Base-by-base conservation (phyloP, 345 rosid species). In the Gossypium herbaceum region DNA sequence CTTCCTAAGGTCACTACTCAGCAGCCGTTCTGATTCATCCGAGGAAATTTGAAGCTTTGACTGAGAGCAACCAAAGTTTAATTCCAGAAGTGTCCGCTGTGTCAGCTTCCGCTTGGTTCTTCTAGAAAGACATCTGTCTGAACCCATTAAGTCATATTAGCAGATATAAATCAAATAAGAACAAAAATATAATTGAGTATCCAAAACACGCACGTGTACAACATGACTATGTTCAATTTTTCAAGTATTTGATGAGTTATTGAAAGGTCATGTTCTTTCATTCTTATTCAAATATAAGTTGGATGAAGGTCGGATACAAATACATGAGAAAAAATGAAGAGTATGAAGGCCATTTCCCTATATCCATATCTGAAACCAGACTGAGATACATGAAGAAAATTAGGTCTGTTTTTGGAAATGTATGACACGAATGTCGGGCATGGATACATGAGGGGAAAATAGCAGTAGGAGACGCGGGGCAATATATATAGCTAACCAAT, bases 61-160 rank as follows among this genome's bases (percentile, higher is more conserved):
- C 9, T 45, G 79, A 15, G 90, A 83, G 79, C 69, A 80, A 75
- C 73, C 79, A 61, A 90, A 83, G 75, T 78, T 84, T 68, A 87
- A 79, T 59, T 94, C 90, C 61, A 88, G 83, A 77, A 94, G 95
- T 20, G 98, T 94, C 67, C 87, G 81, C 75, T 94, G 98, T 48
- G 92, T 86, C 79, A 90, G 77, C 79, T 88, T 94, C 76, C 98
- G 82, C 71, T 90, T 92, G 64, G 84, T 88, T 76, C 86, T 85
- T 78, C 86, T 81, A 5, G 82, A 74, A 41, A 85, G 73, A 82
- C 95, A 87, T 75, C 81, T 73, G 82, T 87, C 92, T 85, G 27
- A 79, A 71, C 20, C 55, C 77, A 79, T 59, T 76, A 78, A 76
- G 68, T 43, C 75, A 51, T 7, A 74, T 63, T 51, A 75, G 19